These are phyloP conservation scores for Leptographium radiaticola DNA, from an alignment of 2,329 filamentous ascomycete species.

Conservation along the genomic window DNA sequence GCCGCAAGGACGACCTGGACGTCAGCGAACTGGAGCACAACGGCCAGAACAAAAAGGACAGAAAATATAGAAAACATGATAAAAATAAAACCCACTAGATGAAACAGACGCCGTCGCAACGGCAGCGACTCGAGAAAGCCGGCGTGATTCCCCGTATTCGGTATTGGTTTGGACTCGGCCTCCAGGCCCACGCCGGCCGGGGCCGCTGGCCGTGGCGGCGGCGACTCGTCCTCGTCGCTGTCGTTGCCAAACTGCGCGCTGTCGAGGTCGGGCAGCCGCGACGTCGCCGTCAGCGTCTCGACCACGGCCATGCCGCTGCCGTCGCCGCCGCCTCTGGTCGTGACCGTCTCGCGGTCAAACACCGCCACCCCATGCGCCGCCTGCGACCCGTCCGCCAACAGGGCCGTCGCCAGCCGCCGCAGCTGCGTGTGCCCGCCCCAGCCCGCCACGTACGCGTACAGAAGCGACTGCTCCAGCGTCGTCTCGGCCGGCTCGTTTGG, in stretches of 20 bases:
- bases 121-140: conserved; percentile 35
- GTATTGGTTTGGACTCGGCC: conserved; percentile 16
- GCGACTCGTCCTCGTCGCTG: conserved; percentile 40
- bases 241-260: conserved; percentile 50
- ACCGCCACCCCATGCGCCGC: conserved; percentile 48
- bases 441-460: conserved; percentile 45
- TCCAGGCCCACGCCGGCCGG: conserved; percentile 19
- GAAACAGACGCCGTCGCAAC: conserved; percentile 50
- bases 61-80: neutral
- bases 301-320: conserved; percentile 23
- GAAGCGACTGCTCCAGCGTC: conserved; percentile 38
- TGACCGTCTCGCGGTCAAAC: conserved; percentile 48
- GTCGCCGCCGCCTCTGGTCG: neutral
- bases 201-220: conserved; percentile 29
- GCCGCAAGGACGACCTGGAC: conserved; percentile 29
- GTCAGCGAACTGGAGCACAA: no score
- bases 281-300: conserved; percentile 33
- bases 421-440: conserved; percentile 30
- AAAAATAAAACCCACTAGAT: conserved; percentile 27
- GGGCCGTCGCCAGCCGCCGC: conserved; percentile 48
- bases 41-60: neutral
- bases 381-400: conserved; percentile 52
- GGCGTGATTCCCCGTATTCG: neutral
- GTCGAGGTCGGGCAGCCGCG: conserved; percentile 38
- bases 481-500: conserved; percentile 3